Percentiles rank a stretch among this genome's conserved stretches.
These are phyloP conservation scores for Trametes villosa DNA, from an alignment of 768 basidiomycete species.

Conservation along the genomic window DNA sequence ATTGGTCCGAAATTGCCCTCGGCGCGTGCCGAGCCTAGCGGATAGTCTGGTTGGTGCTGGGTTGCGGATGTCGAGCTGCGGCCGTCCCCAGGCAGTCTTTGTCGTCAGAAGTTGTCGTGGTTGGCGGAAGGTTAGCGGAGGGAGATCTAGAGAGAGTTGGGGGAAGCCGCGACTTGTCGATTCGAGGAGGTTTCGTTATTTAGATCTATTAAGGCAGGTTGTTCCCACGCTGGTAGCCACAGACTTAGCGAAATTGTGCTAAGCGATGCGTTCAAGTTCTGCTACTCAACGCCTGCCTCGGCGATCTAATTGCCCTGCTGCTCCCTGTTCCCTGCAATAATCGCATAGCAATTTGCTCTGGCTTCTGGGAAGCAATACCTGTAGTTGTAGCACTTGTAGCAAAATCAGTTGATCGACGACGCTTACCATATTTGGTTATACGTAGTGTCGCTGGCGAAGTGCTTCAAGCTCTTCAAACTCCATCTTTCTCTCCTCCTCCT, in stretches of 20 bases:
- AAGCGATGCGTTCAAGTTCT: background rate
- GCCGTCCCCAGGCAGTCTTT: too few relatives aligned
- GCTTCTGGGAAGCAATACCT: too few relatives aligned
- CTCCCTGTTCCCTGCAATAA: too few relatives aligned
- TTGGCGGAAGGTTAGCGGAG: too few relatives aligned
- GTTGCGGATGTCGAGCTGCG: too few relatives aligned
- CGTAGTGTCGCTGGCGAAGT: constrained; percentile 16
- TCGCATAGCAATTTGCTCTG: too few relatives aligned
- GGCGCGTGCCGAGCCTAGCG: background rate
- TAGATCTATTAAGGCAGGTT: background rate
- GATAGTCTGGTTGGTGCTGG: background rate
- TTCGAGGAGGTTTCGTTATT: too few relatives aligned
- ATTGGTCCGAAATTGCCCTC: constrained; percentile 8
- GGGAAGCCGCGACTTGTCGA: too few relatives aligned
- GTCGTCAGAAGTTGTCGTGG: too few relatives aligned
- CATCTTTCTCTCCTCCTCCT: background rate
- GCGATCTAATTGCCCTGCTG: too few relatives aligned
- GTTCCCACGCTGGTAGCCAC: constrained; percentile 1
- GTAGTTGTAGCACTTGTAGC: background rate
- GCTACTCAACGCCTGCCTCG: background rate
- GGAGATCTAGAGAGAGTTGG: background rate
- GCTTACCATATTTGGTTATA: constrained; percentile 17
- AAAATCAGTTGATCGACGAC: constrained; percentile 13
- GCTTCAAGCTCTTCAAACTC: background rate
- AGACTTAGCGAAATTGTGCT: constrained; percentile 3